A percentile compares a stretch with the other conserved stretches of the same genome.
These are phyloP conservation scores for Trichocomaceae sp. DNA, from an alignment of 2,329 filamentous ascomycete genomes.

Conservation along the genomic window DNA sequence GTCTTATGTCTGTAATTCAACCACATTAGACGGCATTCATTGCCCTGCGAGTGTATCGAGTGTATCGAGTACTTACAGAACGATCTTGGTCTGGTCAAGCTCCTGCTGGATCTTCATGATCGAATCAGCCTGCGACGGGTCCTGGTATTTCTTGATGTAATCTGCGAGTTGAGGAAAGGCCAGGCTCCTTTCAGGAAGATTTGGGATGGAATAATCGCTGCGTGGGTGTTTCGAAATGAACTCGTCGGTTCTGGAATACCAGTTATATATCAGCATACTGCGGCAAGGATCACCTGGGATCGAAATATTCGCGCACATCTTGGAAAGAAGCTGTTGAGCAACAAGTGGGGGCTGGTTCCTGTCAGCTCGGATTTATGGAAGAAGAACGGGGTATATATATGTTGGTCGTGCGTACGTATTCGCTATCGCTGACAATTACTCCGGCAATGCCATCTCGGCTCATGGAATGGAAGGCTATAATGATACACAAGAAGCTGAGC, in stretches of 20 bases:
- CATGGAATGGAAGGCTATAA: conserved; percentile 65
- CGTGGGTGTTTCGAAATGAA: conserved; percentile 72
- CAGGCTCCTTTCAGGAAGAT: conserved; percentile 43
- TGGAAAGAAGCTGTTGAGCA: conserved; percentile 79
- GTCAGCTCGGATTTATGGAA: neutral
- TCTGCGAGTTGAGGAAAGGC: conserved; percentile 69
- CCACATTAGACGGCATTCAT: neutral
- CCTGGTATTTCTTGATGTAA: conserved; percentile 73
- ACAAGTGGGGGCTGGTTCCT: conserved; percentile 10
- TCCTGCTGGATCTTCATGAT: conserved; percentile 96
- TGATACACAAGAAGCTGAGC: neutral
- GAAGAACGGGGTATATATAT: neutral
- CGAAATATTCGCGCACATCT: conserved; percentile 32
- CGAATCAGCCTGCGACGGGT: conserved; percentile 81
- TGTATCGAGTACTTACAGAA: conserved; percentile 45
- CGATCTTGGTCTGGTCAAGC: conserved; percentile 94
- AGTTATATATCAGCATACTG: neutral
- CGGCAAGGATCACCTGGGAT: neutral
- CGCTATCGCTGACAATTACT: conserved; percentile 69
- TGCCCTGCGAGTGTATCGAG: neutral
- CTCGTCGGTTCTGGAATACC: conserved; percentile 61
- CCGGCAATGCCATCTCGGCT: conserved; percentile 63
- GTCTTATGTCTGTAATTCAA: conserved; percentile 65
- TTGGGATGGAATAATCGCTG: conserved; percentile 56
- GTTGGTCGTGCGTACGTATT: conserved; percentile 43